These are phyloP conservation scores for Corynespora cassiicola DNA, from an alignment of 2,329 filamentous ascomycete species.

Conservation along the genomic window DNA sequence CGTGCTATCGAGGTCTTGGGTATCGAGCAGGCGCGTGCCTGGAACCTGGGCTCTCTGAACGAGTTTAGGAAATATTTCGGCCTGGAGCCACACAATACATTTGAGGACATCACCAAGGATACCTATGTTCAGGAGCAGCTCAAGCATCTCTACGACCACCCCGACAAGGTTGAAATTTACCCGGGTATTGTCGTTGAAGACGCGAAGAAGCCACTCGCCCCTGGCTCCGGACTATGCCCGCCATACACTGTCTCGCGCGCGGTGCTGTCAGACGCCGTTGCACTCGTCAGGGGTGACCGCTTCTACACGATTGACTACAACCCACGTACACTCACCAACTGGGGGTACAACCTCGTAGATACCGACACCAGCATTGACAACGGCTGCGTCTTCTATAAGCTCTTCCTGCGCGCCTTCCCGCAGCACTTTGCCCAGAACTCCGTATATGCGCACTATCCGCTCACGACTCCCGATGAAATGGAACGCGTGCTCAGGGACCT, in stretches of 20 bases:
- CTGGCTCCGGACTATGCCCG: constrained; percentile 75
- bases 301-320: constrained; percentile 79
- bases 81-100: constrained; percentile 75
- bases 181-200: constrained; percentile 79
- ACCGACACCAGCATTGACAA: constrained; percentile 78
- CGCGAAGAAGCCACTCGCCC: constrained; percentile 71
- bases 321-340: constrained; percentile 78
- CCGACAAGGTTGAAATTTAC: constrained; percentile 81
- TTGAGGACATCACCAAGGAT: constrained; percentile 85
- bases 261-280: constrained; percentile 78
- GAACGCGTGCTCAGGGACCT: constrained; percentile 72
- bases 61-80: constrained; percentile 86
- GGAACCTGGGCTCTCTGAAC: constrained; percentile 80
- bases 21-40: constrained; percentile 77
- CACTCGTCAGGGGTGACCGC: constrained; percentile 78
- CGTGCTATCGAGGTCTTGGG: constrained; percentile 80
- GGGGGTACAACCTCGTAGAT: constrained; percentile 78
- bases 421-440: constrained; percentile 79
- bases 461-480: constrained; percentile 75
- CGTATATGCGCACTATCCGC: constrained; percentile 81
- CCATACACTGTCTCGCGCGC: constrained; percentile 80
- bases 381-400: constrained; percentile 84
- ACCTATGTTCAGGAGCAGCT: constrained; percentile 72
- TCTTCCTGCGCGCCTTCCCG: constrained; percentile 80
- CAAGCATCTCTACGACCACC: constrained; percentile 69